These are phyloP conservation scores for Nissolia schottii DNA, from an alignment of 306 rosid species.

Conservation along the genomic window DNA sequence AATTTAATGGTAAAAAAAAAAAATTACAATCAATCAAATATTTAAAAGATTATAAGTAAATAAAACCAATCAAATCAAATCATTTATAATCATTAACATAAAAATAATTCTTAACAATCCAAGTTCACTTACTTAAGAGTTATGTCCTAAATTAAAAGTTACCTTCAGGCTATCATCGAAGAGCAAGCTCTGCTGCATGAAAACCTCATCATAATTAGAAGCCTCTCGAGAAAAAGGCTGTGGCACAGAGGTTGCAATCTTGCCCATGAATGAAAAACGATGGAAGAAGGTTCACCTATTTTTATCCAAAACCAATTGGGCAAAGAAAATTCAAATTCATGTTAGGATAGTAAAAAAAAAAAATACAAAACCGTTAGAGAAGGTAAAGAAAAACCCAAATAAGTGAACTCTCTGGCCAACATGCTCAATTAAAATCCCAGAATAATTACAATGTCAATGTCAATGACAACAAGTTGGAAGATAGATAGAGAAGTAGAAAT, in stretches of 20 bases:
- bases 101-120: too few species aligned
- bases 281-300: slow-evolving; percentile 20
- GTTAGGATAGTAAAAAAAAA: neutral
- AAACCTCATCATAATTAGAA: slow-evolving; percentile 73
- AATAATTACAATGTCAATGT: neutral
- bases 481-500: slow-evolving; percentile 13
- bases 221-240: slow-evolving; percentile 43
- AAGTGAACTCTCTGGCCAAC: neutral
- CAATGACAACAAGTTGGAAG: neutral
- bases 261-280: slow-evolving; percentile 38
- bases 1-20: too few species aligned
- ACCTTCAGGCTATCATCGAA: slow-evolving; percentile 80
- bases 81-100: too few species aligned
- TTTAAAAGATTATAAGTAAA: too few species aligned
- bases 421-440: neutral
- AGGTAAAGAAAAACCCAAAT: neutral
- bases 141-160: neutral
- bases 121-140: neutral
- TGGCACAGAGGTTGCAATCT: slow-evolving; percentile 31
- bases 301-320: slow-evolving; percentile 12
- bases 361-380: neutral
- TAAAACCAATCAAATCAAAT: too few species aligned
- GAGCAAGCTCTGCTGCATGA: slow-evolving; percentile 79
- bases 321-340: neutral
- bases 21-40: too few species aligned